Percentiles rank a stretch among this genome's conserved stretches.
Evolutionary conservation across 192 early-diverging fungal species (phyloP).

Genomic region (Coemansia furcata): DNA sequence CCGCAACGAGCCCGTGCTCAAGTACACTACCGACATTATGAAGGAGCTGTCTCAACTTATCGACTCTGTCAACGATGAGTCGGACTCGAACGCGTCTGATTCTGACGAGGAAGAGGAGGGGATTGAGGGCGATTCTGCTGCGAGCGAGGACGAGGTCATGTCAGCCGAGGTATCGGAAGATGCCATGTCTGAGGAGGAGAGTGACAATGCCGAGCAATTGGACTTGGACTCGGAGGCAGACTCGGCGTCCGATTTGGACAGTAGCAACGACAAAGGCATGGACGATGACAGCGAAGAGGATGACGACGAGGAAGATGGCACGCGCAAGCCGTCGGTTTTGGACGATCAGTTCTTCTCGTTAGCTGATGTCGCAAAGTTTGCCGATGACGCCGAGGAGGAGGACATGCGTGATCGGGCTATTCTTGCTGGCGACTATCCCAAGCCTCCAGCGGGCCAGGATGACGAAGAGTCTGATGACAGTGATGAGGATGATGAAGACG

Average conservation of each 20-base stretch:
- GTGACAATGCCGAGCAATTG: constrained; percentile 40
- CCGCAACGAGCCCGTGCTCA: constrained; percentile 78
- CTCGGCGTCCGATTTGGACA: constrained; percentile 35
- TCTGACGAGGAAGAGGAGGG: constrained; percentile 41
- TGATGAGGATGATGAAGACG: constrained; percentile 56
- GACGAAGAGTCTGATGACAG: constrained; percentile 55
- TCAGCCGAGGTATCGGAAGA: constrained; percentile 12
- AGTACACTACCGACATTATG: constrained; percentile 57
- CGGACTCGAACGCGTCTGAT: constrained; percentile 27
- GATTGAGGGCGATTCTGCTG: constrained; percentile 13
- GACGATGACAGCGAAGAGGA: constrained; percentile 49
- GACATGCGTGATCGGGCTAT: constrained; percentile 55
- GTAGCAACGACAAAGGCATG: constrained; percentile 32
- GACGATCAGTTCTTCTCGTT: constrained; percentile 95
- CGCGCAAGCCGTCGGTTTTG: constrained; percentile 58
- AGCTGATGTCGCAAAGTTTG: constrained; percentile 86
- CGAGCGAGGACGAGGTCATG: constrained; percentile 28
- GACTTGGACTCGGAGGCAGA: constrained; percentile 39
- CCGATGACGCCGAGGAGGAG: constrained; percentile 65
- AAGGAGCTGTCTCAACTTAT: constrained; percentile 46
- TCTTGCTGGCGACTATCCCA: constrained; percentile 48
- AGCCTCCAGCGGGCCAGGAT: constrained; percentile 53
- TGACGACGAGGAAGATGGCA: constrained; percentile 26
- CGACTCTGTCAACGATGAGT: constrained; percentile 46
- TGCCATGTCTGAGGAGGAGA: constrained; percentile 14